phyloP scores from a whole-genome alignment of 2,329 filamentous ascomycete species.

The Tolypocladium nubicola region DNA sequence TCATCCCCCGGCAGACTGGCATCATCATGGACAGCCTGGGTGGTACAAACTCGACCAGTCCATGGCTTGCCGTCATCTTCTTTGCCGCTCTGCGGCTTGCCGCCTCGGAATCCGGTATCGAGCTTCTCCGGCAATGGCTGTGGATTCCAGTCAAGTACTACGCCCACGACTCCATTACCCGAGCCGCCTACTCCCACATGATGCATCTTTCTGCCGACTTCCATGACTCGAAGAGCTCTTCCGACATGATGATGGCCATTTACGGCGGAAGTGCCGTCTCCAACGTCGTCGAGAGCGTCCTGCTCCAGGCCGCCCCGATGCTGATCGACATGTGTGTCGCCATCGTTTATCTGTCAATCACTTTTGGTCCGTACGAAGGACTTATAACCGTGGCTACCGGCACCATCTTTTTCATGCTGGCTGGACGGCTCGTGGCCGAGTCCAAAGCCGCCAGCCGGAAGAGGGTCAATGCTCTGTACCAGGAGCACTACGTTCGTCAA shows the following conservation, averaged over 20 bases:
- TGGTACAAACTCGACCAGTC: slow-evolving; percentile 32
- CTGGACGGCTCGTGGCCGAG: slow-evolving; percentile 38
- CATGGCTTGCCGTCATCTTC: slow-evolving; percentile 41
- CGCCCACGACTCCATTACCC: slow-evolving; percentile 40
- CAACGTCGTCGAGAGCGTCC: slow-evolving; percentile 45
- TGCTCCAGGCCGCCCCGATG: slow-evolving; percentile 49
- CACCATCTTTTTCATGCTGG: slow-evolving; percentile 43
- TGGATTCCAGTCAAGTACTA: slow-evolving; percentile 50
- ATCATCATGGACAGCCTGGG: slow-evolving; percentile 63
- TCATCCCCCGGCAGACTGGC: slow-evolving; percentile 74
- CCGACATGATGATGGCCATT: slow-evolving; percentile 47
- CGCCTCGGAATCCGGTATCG: slow-evolving; percentile 43
- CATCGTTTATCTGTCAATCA: slow-evolving; percentile 47
- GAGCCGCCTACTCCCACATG: slow-evolving; percentile 47
- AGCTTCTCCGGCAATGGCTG: slow-evolving; percentile 41
- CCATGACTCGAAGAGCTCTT: slow-evolving; percentile 49
- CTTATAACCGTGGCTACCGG: slow-evolving; percentile 51
- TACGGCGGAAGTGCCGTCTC: slow-evolving; percentile 42
- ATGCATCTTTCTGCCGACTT: slow-evolving; percentile 52
- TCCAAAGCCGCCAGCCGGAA: slow-evolving; percentile 39
- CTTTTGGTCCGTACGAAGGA: slow-evolving; percentile 50
- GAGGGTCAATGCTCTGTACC: slow-evolving; percentile 41
- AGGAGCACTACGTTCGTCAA: slow-evolving; percentile 44
- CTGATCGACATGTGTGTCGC: slow-evolving; percentile 49
- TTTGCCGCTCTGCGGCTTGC: slow-evolving; percentile 41